phyloP scores from a whole-genome alignment of 2,329 filamentous ascomycete genomes.

The Fusarium sp. region DNA sequence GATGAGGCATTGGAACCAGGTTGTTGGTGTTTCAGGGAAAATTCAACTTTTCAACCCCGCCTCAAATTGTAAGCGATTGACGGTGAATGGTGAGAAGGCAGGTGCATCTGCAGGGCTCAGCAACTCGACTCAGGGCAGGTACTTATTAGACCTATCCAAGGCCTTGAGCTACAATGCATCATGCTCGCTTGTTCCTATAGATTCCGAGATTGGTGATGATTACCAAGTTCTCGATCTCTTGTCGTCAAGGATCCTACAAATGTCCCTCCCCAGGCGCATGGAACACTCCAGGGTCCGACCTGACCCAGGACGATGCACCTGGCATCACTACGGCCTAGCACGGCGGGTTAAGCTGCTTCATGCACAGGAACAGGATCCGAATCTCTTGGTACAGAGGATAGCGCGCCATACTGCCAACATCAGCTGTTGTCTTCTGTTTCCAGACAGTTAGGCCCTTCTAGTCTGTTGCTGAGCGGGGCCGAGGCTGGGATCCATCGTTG shows the following conservation, averaged over 20 bases:
- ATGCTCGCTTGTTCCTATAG: conserved; percentile 8
- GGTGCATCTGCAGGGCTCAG: conserved; percentile 1
- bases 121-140: not conserved
- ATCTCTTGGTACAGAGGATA: conserved; percentile 20
- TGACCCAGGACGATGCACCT: conserved; percentile 1
- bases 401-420: conserved; percentile 24
- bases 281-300: conserved; percentile 16
- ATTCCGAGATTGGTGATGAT: conserved; percentile 6
- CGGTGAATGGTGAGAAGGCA: conserved; percentile 9
- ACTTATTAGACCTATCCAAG: not conserved
- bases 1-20: conserved; percentile 19
- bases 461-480: conserved; percentile 23
- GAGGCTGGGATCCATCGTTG: conserved; percentile 3
- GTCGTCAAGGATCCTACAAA: not conserved
- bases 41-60: conserved; percentile 10
- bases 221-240: not conserved
- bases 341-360: conserved; percentile 9
- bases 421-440: conserved; percentile 34
- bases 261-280: conserved; percentile 25
- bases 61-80: conserved; percentile 16
- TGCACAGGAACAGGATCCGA: conserved; percentile 21
- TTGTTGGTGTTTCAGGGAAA: conserved; percentile 32
- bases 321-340: not conserved
- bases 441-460: conserved; percentile 27
- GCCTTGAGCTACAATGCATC: not conserved